phyloP scores from a whole-genome alignment of 164 flowering plant genomes.

The Nymphaea colorata region DNA sequence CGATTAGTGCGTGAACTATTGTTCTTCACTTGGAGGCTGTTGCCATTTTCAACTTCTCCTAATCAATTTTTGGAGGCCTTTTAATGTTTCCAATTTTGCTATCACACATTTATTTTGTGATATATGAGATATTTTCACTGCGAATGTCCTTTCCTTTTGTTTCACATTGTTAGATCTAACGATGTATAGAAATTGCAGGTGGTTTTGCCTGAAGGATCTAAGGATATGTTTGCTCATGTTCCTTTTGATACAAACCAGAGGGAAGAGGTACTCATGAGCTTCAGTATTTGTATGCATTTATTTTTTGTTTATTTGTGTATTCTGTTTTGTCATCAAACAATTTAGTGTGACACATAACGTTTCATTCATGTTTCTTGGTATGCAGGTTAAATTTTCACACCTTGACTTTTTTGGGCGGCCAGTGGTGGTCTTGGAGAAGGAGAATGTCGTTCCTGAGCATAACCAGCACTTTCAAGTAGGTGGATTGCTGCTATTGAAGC shows the following conservation, averaged over 20 bases:
- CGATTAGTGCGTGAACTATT: no score
- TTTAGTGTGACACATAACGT: background rate
- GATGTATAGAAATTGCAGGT: constrained; percentile 31
- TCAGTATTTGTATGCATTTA: background rate
- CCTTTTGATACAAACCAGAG: constrained; percentile 70
- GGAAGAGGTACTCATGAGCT: constrained; percentile 44
- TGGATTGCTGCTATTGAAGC: background rate
- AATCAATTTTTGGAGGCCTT: background rate
- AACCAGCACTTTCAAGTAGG: constrained; percentile 78
- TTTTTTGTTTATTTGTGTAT: background rate
- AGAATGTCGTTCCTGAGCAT: constrained; percentile 78
- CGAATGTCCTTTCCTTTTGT: constrained; percentile 1
- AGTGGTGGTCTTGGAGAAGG: constrained; percentile 67
- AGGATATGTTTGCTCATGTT: constrained; percentile 54
- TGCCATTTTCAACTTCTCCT: no score
- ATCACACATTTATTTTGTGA: background rate
- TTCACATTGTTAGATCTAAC: no score
- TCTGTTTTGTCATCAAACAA: background rate
- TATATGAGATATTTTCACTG: background rate
- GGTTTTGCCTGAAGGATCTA: constrained; percentile 93
- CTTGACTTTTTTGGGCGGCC: constrained; percentile 86
- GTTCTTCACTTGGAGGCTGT: no score
- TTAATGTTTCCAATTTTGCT: no score
- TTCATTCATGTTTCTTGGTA: constrained; percentile 2
- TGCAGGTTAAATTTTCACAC: constrained; percentile 74